Base-by-base conservation (phyloP, 192 early-diverging fungal genomes). In the Backusella australiensis region DNA sequence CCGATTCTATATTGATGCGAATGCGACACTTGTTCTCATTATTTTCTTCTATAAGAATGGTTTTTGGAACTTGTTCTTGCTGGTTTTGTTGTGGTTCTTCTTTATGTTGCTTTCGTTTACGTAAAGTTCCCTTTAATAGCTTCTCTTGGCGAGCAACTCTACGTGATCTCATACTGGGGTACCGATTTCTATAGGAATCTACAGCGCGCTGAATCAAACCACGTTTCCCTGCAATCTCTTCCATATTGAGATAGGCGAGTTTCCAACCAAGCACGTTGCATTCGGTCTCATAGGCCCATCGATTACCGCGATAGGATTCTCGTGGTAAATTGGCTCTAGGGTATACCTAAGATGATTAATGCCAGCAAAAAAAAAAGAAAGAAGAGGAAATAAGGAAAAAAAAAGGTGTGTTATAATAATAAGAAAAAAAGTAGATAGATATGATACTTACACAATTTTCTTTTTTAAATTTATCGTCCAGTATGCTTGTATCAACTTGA, bases 171-270 rank as follows among this genome's bases (percentile, higher is more conserved):
- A 90, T 86, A 21, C 90, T 90, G 3, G 89, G 86, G 41, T 90
- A 89, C 21, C 89, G 85, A 73, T 94, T 91, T 35, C 93, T 85
- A 70, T 93, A 93, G 66, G 86, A 91, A 80, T 95, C 93, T 0
- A 97, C 96, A 0, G 95, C 96, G 0, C 93, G 87, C 74, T 96
- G 94, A 71, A 97, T 81, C 41, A 96, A 68, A n/a, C 96, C 96
- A 15, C 92, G 86, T n/a, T 91, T 89, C 1, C 86, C 92, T 4
- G 84, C 78, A 70, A 95, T 84, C 71, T 88, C 76, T 29, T 86
- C 82, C 29, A 84, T 86, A 75, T 97, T 97, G 21, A 96, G 83
- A 75, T 87, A 91, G 2, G 91, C 90, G 63, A 97, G 85, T 74
- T 91, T 89, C 96, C 96, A 96, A 4, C 94, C 95, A 19, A 96